These are phyloP conservation scores for Ophiostoma novo-ulmi DNA, from an alignment of 2,329 filamentous ascomycete species.

Conservation along the genomic window DNA sequence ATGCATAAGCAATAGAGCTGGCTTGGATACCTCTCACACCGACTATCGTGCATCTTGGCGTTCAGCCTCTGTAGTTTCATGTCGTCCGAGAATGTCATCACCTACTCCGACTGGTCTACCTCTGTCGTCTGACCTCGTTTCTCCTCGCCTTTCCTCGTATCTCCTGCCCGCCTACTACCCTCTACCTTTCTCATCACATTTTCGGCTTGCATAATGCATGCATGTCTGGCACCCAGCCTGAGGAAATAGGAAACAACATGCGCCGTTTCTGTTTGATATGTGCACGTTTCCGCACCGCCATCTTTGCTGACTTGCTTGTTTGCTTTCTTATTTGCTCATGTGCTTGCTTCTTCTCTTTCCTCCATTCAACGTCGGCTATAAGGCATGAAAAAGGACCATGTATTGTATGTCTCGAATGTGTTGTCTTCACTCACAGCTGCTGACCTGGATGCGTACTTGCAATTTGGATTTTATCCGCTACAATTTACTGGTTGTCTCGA, in stretches of 20 bases:
- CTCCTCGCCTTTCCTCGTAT: too few relatives aligned
- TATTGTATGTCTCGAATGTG: too few relatives aligned
- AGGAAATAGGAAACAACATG: background rate
- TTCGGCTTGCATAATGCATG: constrained; percentile 1
- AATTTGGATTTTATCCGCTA: too few relatives aligned
- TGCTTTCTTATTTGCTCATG: too few relatives aligned
- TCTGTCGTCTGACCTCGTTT: too few relatives aligned
- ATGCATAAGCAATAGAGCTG: background rate
- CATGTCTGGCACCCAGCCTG: background rate
- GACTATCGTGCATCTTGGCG: background rate
- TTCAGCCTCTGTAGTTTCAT: background rate
- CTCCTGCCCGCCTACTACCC: background rate
- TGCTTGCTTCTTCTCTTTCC: too few relatives aligned
- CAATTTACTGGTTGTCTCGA: too few relatives aligned
- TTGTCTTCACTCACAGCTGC: too few relatives aligned
- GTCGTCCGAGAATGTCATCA: background rate
- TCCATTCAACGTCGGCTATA: too few relatives aligned
- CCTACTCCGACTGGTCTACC: background rate
- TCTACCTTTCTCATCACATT: background rate
- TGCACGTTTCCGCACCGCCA: background rate
- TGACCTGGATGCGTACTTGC: too few relatives aligned
- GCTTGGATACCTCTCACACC: background rate
- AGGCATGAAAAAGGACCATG: too few relatives aligned
- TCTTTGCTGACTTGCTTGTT: background rate
- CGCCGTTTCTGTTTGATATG: background rate